These are phyloP conservation scores for Gastrodia elata DNA, from an alignment of 106 monocot species.

Conservation along the genomic window DNA sequence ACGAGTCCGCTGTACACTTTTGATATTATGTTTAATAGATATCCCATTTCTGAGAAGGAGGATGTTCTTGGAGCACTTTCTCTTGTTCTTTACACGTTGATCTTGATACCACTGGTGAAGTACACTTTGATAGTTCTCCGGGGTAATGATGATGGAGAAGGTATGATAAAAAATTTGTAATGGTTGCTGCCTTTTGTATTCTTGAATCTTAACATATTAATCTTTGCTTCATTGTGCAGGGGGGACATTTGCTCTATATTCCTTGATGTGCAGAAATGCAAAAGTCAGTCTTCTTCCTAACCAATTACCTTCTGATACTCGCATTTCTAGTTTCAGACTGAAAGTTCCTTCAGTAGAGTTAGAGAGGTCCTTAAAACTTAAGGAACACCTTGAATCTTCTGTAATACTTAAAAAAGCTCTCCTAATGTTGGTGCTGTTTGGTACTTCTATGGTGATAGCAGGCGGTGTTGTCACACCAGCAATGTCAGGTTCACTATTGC, in stretches of 20 bases:
- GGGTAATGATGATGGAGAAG: constrained; percentile 98
- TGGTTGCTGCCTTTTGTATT: neutral
- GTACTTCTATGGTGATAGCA: constrained; percentile 93
- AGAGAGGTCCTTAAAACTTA: constrained; percentile 87
- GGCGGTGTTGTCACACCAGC: constrained; percentile 93
- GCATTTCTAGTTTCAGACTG: constrained; percentile 85
- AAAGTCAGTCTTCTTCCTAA: constrained; percentile 90
- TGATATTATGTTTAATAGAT: constrained; percentile 84
- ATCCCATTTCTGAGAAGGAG: constrained; percentile 43
- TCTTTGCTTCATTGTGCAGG: constrained; percentile 31
- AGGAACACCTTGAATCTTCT: constrained; percentile 71
- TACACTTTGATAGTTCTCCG: constrained; percentile 70
- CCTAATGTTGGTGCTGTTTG: constrained; percentile 76
- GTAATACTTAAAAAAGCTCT: constrained; percentile 67
- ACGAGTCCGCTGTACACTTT: constrained; percentile 90
- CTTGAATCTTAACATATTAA: neutral
- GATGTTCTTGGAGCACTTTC: constrained; percentile 95
- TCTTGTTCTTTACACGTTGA: constrained; percentile 87
- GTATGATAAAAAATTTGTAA: constrained; percentile 24
- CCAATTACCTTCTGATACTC: constrained; percentile 82
- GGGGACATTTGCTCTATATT: constrained; percentile 95
- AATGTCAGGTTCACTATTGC: constrained; percentile 69
- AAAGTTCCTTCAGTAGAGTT: constrained; percentile 87
- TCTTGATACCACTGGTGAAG: constrained; percentile 85
- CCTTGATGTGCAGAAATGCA: constrained; percentile 93